phyloP scores from a whole-genome alignment of 2,329 filamentous ascomycete species.

The Microdochium bolleyi region DNA sequence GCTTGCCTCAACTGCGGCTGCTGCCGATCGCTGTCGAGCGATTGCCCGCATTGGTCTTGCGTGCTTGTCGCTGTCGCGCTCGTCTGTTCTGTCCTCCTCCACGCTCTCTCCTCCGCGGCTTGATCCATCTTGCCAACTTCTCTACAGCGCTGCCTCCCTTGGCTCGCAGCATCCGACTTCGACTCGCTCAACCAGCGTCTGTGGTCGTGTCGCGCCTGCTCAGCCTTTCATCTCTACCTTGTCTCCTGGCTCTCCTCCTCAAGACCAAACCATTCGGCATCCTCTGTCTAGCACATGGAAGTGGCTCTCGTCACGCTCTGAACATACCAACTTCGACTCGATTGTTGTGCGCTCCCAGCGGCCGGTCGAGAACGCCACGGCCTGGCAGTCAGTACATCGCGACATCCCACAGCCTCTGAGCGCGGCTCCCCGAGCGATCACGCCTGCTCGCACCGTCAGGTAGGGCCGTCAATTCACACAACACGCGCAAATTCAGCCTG shows the following conservation, averaged over 20 bases:
- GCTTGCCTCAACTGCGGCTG: neutral
- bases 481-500: neutral
- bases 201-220: too few species aligned
- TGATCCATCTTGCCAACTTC: too few species aligned
- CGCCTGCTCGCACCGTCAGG: too few species aligned
- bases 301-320: neutral
- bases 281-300: neutral
- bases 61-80: neutral
- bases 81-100: neutral
- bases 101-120: neutral
- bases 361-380: neutral
- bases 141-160: too few species aligned
- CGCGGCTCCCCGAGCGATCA: too few species aligned
- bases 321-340: neutral
- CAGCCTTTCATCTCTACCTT: neutral
- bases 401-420: conserved; percentile 2
- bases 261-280: neutral
- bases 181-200: too few species aligned
- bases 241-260: neutral
- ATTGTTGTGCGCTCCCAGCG: neutral
- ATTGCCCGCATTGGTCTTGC: neutral
- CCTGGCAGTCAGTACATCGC: neutral
- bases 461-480: neutral
- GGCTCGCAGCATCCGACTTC: too few species aligned
- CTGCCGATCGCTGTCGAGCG: too few species aligned